Conservation (phyloP, 2,329 filamentous ascomycete species). For the Aspergillus versicolor region DNA sequence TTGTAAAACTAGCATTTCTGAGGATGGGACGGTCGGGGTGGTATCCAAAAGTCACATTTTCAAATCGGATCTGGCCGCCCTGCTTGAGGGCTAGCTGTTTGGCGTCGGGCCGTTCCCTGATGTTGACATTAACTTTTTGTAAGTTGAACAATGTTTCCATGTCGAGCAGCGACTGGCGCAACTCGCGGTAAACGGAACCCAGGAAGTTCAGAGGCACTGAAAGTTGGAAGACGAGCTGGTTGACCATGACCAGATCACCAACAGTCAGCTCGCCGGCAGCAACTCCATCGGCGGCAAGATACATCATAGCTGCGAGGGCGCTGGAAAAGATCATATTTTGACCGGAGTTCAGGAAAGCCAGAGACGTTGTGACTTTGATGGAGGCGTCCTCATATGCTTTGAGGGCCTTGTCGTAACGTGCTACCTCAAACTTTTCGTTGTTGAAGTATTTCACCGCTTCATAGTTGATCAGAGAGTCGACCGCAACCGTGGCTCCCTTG, state of each 20-base stretch:
- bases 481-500: conserved; percentile 87
- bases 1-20: conserved; percentile 78
- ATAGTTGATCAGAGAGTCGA: conserved; percentile 97
- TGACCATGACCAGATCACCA: conserved; percentile 97
- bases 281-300: conserved; percentile 86
- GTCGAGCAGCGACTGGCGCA: conserved; percentile 89
- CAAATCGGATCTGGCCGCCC: conserved; percentile 88
- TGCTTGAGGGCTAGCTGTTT: conserved; percentile 68
- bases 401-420: conserved; percentile 83
- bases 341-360: conserved; percentile 89
- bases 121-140: conserved; percentile 89
- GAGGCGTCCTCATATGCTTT: conserved; percentile 86
- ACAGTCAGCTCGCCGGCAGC: conserved; percentile 79
- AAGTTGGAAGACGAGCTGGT: conserved; percentile 96
- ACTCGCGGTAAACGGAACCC: conserved; percentile 94
- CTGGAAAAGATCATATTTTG: conserved; percentile 97
- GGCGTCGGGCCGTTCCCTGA: conserved; percentile 75
- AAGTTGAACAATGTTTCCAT: conserved; percentile 99
- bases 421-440: conserved; percentile 93
- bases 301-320: conserved; percentile 97
- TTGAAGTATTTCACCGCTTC: conserved; percentile 99
- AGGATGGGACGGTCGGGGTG: conserved; percentile 83
- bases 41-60: conserved; percentile 95
- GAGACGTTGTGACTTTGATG: conserved; percentile 93
- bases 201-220: conserved; percentile 96